These are phyloP conservation scores for Hymenoscyphus occultus DNA, from an alignment of 2,329 filamentous ascomycete species.

Conservation along the genomic window DNA sequence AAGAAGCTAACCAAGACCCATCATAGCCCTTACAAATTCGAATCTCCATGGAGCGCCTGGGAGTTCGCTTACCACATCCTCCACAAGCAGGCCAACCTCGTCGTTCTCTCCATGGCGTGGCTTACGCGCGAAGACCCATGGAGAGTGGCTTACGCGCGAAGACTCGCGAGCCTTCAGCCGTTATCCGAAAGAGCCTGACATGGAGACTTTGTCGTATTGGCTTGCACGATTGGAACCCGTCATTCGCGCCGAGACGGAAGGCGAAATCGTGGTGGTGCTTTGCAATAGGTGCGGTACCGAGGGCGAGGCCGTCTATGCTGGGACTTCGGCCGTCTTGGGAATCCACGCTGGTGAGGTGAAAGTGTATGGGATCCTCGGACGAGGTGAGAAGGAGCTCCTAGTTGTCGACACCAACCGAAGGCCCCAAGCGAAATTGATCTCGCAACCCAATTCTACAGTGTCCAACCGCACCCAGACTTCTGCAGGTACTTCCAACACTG, in stretches of 20 bases:
- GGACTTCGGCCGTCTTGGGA: conserved; percentile 69
- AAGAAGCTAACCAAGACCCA: conserved; percentile 17
- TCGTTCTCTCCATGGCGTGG: conserved; percentile 78
- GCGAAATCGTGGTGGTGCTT: conserved; percentile 68
- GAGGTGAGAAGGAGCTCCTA: conserved; percentile 64
- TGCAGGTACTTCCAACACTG: background rate
- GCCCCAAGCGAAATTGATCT: conserved; percentile 29
- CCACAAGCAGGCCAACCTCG: conserved; percentile 53
- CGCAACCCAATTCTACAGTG: conserved; percentile 18
- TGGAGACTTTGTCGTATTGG: conserved; percentile 72
- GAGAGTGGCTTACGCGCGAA: conserved; percentile 66
- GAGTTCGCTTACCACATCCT: conserved; percentile 54
- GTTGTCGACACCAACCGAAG: conserved; percentile 55
- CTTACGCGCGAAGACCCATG: conserved; percentile 58
- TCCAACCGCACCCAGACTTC: conserved; percentile 9
- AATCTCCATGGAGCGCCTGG: conserved; percentile 48
- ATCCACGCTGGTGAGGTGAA: conserved; percentile 63
- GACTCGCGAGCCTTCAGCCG: conserved; percentile 47
- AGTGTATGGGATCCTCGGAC: conserved; percentile 68
- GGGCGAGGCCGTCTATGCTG: conserved; percentile 64
- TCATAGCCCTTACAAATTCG: conserved; percentile 48
- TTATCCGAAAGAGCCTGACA: conserved; percentile 59
- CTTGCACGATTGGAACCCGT: conserved; percentile 66
- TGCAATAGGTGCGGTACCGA: conserved; percentile 70
- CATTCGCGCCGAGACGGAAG: conserved; percentile 48